A percentile compares a stretch with the other conserved stretches of the same genome.
Conservation (phyloP, 371 early-diverging fungal species). For the Vairimorpha necatrix region DNA sequence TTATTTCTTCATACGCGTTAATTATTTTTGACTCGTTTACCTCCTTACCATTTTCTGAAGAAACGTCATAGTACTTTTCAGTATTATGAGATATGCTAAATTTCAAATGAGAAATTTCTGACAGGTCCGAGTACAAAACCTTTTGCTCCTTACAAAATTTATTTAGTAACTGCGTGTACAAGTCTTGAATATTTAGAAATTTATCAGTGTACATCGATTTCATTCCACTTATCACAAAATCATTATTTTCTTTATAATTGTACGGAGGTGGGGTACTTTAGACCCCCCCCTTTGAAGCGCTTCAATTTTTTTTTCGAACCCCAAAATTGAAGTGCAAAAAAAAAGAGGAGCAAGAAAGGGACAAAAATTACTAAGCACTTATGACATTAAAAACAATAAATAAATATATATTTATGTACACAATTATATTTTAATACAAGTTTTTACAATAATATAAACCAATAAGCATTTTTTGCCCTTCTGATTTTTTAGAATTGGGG, state of each 20-base stretch:
- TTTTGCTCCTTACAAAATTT: conserved; percentile 34
- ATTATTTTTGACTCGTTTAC: conserved; percentile 33
- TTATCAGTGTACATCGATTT: conserved; percentile 13
- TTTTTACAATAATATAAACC: too few relatives aligned
- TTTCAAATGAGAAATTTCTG: not conserved
- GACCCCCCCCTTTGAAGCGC: too few relatives aligned
- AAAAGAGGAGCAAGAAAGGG: too few relatives aligned
- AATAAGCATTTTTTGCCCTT: too few relatives aligned
- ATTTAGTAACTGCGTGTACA: not conserved
- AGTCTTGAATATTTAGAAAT: not conserved
- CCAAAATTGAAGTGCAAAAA: too few relatives aligned
- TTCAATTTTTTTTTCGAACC: too few relatives aligned
- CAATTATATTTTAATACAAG: too few relatives aligned
- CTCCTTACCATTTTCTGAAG: conserved; percentile 15
- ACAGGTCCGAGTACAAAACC: conserved; percentile 15
- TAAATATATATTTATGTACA: too few relatives aligned
- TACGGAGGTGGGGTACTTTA: too few relatives aligned
- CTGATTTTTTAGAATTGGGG: too few relatives aligned
- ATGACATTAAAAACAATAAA: too few relatives aligned
- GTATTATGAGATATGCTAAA: not conserved
- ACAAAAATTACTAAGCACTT: too few relatives aligned
- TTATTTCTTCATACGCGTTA: conserved; percentile 24
- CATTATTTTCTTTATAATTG: conserved; percentile 16
- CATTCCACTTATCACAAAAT: not conserved
- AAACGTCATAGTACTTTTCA: conserved; percentile 37